Conservation (phyloP, 1,284 basidiomycete species). For the Gastroboletus turbinatus region DNA sequence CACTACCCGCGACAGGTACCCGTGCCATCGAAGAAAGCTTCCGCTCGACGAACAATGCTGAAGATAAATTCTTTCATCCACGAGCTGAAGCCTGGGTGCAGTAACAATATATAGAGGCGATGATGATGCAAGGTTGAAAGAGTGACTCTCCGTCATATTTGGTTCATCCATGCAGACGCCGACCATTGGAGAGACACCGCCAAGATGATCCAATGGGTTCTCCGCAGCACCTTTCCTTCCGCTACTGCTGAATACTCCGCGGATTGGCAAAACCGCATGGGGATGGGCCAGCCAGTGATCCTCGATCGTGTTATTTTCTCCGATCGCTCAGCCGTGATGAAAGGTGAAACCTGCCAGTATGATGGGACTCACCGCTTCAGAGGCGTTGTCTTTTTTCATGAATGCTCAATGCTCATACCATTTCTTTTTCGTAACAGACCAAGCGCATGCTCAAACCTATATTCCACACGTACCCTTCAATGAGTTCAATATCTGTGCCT, state of each 20-base stretch:
- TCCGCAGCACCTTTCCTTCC: constrained; percentile 74
- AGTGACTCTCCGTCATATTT: too few relatives aligned
- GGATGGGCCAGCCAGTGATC: constrained; percentile 69
- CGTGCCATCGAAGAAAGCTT: too few relatives aligned
- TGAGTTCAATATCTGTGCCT: constrained; percentile 19
- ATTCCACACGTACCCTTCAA: constrained; percentile 28
- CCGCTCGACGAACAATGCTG: too few relatives aligned
- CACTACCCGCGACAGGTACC: too few relatives aligned
- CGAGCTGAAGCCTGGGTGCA: too few relatives aligned
- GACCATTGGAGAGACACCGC: constrained; percentile 87
- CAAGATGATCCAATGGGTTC: constrained; percentile 78
- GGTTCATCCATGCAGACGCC: constrained; percentile 66
- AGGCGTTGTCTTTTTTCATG: constrained; percentile 43
- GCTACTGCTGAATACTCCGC: constrained; percentile 71
- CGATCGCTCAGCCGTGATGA: constrained; percentile 81
- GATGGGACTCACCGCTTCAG: constrained; percentile 75
- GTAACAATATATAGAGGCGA: too few relatives aligned
- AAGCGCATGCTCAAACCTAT: constrained; percentile 34
- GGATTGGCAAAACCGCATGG: constrained; percentile 78
- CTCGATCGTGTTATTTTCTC: constrained; percentile 81
- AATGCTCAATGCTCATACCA: neutral
- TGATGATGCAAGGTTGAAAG: too few relatives aligned
- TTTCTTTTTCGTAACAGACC: constrained; percentile 20
- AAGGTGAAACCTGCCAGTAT: constrained; percentile 61
- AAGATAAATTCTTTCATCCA: too few relatives aligned